These are phyloP conservation scores for Atkinsonella hypoxylon DNA, from an alignment of 2,329 filamentous ascomycete species.

Conservation along the genomic window DNA sequence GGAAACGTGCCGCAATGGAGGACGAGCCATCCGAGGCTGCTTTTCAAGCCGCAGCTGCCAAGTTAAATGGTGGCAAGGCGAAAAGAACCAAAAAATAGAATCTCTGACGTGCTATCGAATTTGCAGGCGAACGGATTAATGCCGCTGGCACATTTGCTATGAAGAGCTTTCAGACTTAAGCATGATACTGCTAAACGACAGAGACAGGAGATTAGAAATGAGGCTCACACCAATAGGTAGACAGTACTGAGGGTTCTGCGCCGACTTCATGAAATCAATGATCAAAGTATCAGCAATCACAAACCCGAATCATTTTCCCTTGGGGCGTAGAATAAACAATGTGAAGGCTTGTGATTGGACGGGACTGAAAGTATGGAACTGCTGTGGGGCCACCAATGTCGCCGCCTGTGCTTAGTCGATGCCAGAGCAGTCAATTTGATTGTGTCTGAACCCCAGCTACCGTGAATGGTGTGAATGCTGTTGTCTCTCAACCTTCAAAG, in stretches of 20 bases:
- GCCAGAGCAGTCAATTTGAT: neutral
- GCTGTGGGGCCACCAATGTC: too few species aligned
- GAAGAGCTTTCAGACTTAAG: neutral
- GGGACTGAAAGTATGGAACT: too few species aligned
- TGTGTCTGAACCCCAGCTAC: neutral
- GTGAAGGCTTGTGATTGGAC: too few species aligned
- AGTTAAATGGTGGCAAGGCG: slow-evolving; percentile 23
- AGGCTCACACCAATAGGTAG: neutral
- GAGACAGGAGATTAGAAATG: neutral
- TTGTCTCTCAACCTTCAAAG: neutral
- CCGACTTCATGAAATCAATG: neutral
- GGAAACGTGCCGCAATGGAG: slow-evolving; percentile 46
- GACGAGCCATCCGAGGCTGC: slow-evolving; percentile 46
- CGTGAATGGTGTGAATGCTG: neutral
- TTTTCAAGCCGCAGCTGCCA: slow-evolving; percentile 44
- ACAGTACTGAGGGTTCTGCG: too few species aligned
- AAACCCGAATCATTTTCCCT: too few species aligned
- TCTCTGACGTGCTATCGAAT: neutral
- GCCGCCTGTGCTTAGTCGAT: too few species aligned
- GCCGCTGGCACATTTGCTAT: neutral
- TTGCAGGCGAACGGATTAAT: neutral
- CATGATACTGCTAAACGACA: neutral
- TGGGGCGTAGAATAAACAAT: too few species aligned
- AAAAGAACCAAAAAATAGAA: slow-evolving; percentile 4
- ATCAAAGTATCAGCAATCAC: neutral